A percentile compares a stretch with the other conserved stretches of the same genome.
phyloP scores from a whole-genome alignment of 1,284 basidiomycete genomes.

The Tylopilus orsonianus region DNA sequence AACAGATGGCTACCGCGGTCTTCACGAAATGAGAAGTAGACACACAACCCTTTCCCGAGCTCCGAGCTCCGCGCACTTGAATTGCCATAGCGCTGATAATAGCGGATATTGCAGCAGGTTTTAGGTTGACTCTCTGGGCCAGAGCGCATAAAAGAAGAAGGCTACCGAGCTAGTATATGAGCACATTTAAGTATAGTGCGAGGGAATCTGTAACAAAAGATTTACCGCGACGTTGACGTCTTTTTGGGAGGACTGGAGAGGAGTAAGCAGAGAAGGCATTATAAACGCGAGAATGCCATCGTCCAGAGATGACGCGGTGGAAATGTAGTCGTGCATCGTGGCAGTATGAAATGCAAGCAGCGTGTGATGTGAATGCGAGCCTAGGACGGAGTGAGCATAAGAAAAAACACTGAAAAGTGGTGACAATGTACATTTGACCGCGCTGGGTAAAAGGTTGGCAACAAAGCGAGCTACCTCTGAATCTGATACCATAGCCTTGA shows the following conservation, averaged over 20 bases:
- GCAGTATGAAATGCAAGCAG: slow-evolving; percentile 86
- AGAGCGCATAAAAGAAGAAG: slow-evolving; percentile 70
- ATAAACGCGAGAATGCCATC: slow-evolving; percentile 64
- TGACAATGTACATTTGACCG: slow-evolving; percentile 46
- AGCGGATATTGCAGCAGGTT: slow-evolving; percentile 53
- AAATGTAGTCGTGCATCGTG: slow-evolving; percentile 78
- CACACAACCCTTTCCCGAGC: slow-evolving; percentile 22
- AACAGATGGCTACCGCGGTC: slow-evolving; percentile 30
- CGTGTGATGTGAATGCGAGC: slow-evolving; percentile 57
- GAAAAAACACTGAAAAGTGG: neutral
- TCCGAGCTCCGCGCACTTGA: slow-evolving; percentile 38
- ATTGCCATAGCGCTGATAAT: slow-evolving; percentile 56
- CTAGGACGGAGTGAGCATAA: slow-evolving; percentile 17
- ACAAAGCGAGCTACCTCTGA: slow-evolving; percentile 76
- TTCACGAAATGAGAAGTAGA: slow-evolving; percentile 26
- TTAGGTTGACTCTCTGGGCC: slow-evolving; percentile 61
- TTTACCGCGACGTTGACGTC: slow-evolving; percentile 55
- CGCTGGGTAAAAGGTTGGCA: slow-evolving; percentile 59
- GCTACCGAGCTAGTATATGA: slow-evolving; percentile 57
- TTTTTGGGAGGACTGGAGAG: slow-evolving; percentile 45
- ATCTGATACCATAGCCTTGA: slow-evolving; percentile 73
- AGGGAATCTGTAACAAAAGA: slow-evolving; percentile 1
- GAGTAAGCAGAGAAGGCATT: slow-evolving; percentile 60
- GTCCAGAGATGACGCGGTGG: slow-evolving; percentile 52
- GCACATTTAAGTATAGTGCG: neutral